Base-by-base conservation (phyloP, 1,139 yeast genomes). In the Hansenula sp. region DNA sequence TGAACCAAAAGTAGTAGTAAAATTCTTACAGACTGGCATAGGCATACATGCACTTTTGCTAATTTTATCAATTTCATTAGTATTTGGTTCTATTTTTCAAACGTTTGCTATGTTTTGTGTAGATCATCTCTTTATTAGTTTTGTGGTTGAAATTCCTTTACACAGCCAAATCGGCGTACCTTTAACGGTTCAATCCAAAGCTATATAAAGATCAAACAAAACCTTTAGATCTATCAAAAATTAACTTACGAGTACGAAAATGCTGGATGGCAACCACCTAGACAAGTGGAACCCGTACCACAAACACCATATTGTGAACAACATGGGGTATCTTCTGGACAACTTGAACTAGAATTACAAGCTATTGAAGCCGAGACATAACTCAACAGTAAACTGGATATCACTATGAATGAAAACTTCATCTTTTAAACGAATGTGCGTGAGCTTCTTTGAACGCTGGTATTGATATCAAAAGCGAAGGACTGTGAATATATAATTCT, bases 221-320 rank as follows among this genome's bases (percentile, higher is more conserved):
- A 21, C 5, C 32, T 30, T 30, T 17, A 30, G 17, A 30, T 18
- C 8, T 28, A 28, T 13, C 8, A 8, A n/a, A 30, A 30, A 10
- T 5, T 9, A n/a, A 28, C 42, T 17, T 13, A 40, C 38, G 40
- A 37, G 61, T 57, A 78, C 0, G 84, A 79, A 52, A 51, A 75
- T 41, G 71, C 63, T 38, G 80, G 72, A 59, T 79, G 79, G 66
- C 86, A 80, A 38, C 95, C 93, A 41, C 89, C 91, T 41, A 89
- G 71, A 70, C 96, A 89, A 61, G 75, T 71, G 3, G 81, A 70
- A 2, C 96, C 96, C 15, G 83, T 74, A 44, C 96, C 96, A 72
- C 96, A 89, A n/a, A 67, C 71, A 32, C 96, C 95, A 56, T 79
- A 85, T 53, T 82, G 88, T 18, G 90, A 81, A 62, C 96, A 89